phyloP scores from a whole-genome alignment of 306 rosid species.

The Cucurbita argyrosperma region DNA sequence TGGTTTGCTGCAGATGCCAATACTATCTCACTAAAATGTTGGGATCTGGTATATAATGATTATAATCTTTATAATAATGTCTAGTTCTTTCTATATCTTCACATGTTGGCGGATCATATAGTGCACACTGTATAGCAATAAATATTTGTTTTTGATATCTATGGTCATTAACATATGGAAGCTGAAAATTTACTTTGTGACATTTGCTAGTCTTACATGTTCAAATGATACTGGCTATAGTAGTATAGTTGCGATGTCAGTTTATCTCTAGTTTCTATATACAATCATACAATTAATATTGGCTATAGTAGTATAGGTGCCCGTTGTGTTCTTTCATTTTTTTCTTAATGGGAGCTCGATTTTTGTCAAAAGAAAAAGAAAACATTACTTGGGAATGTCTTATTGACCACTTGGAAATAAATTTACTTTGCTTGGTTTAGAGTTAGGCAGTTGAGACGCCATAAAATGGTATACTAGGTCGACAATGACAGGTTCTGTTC shows the following conservation, averaged over 20 bases:
- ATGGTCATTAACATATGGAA: not conserved
- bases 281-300: not conserved
- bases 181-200: not conserved
- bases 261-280: not conserved
- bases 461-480: not conserved
- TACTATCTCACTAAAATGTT: conserved; percentile 68
- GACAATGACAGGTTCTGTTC: not conserved
- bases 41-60: conserved; percentile 66
- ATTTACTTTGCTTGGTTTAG: not conserved
- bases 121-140: not conserved
- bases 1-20: conserved; percentile 99
- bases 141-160: not conserved
- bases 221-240: not conserved
- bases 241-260: not conserved
- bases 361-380: not conserved
- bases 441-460: not conserved
- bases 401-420: not conserved
- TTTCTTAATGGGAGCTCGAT: no score
- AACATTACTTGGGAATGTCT: not conserved
- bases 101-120: not conserved
- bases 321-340: no score
- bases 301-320: not conserved
- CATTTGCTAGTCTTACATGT: not conserved
- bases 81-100: not conserved
- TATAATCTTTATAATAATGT: not conserved